Conservation (phyloP, 495 filamentous ascomycete genomes). For the Talaromyces adpressus region DNA sequence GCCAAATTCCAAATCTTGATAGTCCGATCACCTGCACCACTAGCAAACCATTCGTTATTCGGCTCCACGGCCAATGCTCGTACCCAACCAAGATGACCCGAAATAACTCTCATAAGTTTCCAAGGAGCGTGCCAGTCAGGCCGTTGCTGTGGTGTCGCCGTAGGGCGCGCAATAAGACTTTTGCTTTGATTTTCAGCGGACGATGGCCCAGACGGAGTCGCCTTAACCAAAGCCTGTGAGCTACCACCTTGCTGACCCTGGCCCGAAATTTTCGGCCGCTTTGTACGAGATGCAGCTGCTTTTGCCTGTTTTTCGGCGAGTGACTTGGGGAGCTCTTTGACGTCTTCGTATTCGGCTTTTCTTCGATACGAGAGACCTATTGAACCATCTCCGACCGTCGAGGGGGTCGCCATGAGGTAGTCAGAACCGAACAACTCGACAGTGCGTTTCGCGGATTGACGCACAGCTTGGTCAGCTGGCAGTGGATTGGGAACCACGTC, state of each 20-base stretch:
- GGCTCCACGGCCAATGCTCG: constrained; percentile 86
- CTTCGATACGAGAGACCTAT: constrained; percentile 54
- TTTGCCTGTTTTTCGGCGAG: constrained; percentile 79
- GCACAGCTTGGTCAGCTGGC: constrained; percentile 39
- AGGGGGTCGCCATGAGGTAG: constrained; percentile 47
- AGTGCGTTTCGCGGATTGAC: constrained; percentile 60
- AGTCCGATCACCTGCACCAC: constrained; percentile 89
- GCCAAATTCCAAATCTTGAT: constrained; percentile 99
- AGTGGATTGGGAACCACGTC: constrained; percentile 24
- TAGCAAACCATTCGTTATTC: constrained; percentile 96
- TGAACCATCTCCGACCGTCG: constrained; percentile 28
- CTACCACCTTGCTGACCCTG: constrained; percentile 31
- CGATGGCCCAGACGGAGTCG: constrained; percentile 23
- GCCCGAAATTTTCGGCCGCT: constrained; percentile 39
- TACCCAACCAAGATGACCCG: constrained; percentile 95
- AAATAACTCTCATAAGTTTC: constrained; percentile 98
- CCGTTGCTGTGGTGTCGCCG: constrained; percentile 61
- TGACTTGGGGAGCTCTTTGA: constrained; percentile 73
- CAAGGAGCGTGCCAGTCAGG: constrained; percentile 96
- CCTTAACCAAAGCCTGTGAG: constrained; percentile 40
- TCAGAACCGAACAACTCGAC: constrained; percentile 54
- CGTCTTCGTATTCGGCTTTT: constrained; percentile 73
- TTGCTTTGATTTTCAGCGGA: constrained; percentile 35
- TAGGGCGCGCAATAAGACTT: constrained; percentile 61
- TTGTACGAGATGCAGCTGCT: constrained; percentile 49